A percentile compares a stretch with the other conserved stretches of the same genome.
phyloP scores from a whole-genome alignment of 192 early-diverging fungal genomes.

The Pecoramyces ruminantium region DNA sequence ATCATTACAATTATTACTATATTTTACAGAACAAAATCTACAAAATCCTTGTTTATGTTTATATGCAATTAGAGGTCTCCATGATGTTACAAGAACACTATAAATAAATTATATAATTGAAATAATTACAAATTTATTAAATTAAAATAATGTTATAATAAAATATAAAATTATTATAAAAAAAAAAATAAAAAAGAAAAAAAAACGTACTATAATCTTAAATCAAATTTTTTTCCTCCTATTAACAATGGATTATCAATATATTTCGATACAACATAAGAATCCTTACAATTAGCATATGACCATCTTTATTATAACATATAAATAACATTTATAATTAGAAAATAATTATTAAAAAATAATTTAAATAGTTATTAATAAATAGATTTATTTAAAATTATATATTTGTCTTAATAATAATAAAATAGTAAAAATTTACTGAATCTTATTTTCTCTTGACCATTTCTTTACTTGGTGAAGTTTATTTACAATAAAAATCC shows the following conservation, averaged over 20 bases:
- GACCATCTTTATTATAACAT: constrained; percentile 15
- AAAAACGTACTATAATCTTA: constrained; percentile 25
- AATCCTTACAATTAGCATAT: constrained; percentile 36
- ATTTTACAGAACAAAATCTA: constrained; percentile 30
- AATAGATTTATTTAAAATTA: too few relatives aligned
- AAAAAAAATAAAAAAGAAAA: neutral
- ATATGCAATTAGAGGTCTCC: constrained; percentile 35
- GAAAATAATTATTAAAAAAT: neutral
- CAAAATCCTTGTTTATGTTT: constrained; percentile 29
- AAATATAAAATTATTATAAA: constrained; percentile 3
- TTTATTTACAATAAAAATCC: constrained; percentile 40
- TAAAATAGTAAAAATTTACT: too few relatives aligned
- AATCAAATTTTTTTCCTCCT: constrained; percentile 38
- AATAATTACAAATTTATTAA: too few relatives aligned
- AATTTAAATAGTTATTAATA: too few relatives aligned
- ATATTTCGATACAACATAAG: constrained; percentile 33
- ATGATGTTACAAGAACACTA: constrained; percentile 31
- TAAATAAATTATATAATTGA: too few relatives aligned
- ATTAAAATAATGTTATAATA: neutral
- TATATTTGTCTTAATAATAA: too few relatives aligned
- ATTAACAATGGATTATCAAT: constrained; percentile 36
- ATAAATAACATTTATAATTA: neutral
- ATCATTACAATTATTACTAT: constrained; percentile 24
- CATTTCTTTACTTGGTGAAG: constrained; percentile 37
- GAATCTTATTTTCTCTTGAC: constrained; percentile 32